These are phyloP conservation scores for Sechiopsis laciniata DNA, from an alignment of 306 rosid species.

Conservation along the genomic window DNA sequence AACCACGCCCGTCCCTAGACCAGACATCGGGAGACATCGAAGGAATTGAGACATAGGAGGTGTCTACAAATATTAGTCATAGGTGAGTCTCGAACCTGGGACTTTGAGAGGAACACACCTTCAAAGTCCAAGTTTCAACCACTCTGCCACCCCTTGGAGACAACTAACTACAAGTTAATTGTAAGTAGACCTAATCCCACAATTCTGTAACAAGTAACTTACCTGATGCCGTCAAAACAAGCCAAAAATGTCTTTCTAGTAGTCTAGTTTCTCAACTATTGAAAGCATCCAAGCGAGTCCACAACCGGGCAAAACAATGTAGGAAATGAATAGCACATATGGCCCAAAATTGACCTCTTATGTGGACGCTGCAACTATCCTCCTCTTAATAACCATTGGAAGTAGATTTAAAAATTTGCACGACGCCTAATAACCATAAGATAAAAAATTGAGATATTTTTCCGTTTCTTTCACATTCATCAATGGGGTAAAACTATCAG, in stretches of 20 bases:
- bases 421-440: neutral
- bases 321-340: neutral
- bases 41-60: no score
- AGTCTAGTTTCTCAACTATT: neutral
- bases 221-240: neutral
- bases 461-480: neutral
- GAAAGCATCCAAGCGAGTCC: neutral
- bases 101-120: no score
- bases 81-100: no score
- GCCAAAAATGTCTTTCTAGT: neutral
- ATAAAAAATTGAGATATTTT: no score
- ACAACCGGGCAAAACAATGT: neutral
- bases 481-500: neutral
- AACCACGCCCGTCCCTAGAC: no score
- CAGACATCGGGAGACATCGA: no score
- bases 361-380: neutral
- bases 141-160: no score
- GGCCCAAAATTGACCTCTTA: neutral
- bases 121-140: no score
- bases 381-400: neutral
- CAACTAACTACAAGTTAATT: slow-evolving; percentile 8
- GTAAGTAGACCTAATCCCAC: neutral
- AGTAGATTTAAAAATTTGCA: no score
- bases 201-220: neutral
- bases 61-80: no score